Evolutionary conservation across 208 protist species (phyloP).

Genomic region (Trichomonas vaginalis): DNA sequence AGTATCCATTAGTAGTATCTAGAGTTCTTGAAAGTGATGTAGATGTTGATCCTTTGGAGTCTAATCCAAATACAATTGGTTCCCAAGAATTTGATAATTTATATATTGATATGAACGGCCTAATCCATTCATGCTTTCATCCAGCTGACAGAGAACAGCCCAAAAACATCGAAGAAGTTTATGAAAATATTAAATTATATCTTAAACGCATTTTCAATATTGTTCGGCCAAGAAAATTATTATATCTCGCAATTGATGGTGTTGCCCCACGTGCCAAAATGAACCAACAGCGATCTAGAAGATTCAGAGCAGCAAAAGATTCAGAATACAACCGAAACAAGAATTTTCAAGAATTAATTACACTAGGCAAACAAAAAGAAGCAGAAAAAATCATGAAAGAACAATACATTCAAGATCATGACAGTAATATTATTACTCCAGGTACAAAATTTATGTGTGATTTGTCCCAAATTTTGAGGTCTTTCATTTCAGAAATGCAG

Average conservation of each 20-base stretch:
- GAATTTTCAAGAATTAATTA: background rate
- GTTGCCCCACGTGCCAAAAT: conserved; percentile 96
- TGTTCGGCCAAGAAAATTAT: conserved; percentile 77
- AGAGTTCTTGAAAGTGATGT: background rate
- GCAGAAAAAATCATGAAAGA: background rate
- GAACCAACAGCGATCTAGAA: conserved; percentile 92
- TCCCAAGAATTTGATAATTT: conserved; percentile 83
- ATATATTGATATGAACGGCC: conserved; percentile 97
- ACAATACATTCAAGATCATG: conserved; percentile 1
- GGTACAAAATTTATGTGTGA: conserved; percentile 38
- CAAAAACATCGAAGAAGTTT: conserved; percentile 53
- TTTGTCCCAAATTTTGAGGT: background rate
- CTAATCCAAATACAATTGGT: conserved; percentile 58
- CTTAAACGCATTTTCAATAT: conserved; percentile 87
- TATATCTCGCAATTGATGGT: conserved; percentile 85
- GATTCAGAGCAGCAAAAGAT: conserved; percentile 54
- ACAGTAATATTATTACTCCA: conserved; percentile 36
- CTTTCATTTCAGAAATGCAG: background rate
- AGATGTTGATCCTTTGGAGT: background rate
- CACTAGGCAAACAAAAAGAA: background rate
- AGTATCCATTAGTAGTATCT: background rate
- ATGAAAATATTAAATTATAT: conserved; percentile 72
- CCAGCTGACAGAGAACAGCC: conserved; percentile 55
- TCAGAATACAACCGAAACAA: background rate
- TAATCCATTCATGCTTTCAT: conserved; percentile 97